Conservation (phyloP, 768 basidiomycete species). For the Paxillus rubicundulus region DNA sequence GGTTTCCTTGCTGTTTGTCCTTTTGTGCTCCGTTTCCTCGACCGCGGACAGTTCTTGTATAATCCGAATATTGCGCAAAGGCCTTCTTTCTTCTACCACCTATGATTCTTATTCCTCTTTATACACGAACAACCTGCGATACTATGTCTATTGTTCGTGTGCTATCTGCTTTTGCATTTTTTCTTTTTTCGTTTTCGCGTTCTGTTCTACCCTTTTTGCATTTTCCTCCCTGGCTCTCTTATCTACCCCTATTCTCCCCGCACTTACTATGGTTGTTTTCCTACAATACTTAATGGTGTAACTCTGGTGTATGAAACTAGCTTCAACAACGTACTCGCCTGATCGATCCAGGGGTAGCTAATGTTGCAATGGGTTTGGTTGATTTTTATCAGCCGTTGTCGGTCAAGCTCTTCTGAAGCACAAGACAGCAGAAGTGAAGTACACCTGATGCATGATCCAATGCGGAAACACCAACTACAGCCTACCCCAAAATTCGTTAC, state of each 20-base stretch:
- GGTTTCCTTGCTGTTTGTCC: neutral
- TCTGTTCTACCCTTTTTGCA: neutral
- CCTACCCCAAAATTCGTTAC: constrained; percentile 48
- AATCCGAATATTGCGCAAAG: constrained; percentile 14
- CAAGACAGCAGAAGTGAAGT: too few relatives aligned
- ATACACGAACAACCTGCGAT: constrained; percentile 14
- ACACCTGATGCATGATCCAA: neutral
- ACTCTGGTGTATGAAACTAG: constrained; percentile 1
- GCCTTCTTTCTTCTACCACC: constrained; percentile 1
- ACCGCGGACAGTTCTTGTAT: constrained; percentile 21
- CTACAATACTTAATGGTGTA: constrained; percentile 16
- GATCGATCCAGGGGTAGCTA: too few relatives aligned
- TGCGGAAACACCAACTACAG: neutral
- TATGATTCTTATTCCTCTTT: constrained; percentile 35
- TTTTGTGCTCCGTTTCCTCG: neutral
- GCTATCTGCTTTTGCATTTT: constrained; percentile 8
- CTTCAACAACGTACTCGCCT: neutral
- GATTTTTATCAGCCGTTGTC: too few relatives aligned
- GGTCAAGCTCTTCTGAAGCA: too few relatives aligned
- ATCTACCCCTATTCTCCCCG: neutral
- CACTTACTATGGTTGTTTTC: constrained; percentile 13
- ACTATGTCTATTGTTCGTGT: constrained; percentile 7
- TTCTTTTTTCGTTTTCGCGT: neutral
- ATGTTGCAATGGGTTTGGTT: too few relatives aligned
- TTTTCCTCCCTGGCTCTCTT: neutral